phyloP scores from a whole-genome alignment of 208 protist species.

The Novymonas esmeraldas region DNA sequence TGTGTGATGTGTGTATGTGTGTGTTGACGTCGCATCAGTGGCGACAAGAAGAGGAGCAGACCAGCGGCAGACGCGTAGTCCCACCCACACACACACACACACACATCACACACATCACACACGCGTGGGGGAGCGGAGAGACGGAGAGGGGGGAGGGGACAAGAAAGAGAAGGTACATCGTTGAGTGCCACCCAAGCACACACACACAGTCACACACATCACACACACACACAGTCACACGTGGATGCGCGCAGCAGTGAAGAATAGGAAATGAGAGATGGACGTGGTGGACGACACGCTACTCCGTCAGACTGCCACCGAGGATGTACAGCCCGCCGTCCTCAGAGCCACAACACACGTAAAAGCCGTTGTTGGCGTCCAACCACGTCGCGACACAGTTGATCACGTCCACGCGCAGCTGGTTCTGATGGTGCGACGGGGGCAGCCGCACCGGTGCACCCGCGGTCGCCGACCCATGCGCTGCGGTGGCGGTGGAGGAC shows the following conservation, averaged over 20 bases:
- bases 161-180: neutral
- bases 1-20: neutral
- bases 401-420: conserved; percentile 58
- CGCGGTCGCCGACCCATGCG: neutral
- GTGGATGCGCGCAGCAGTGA: neutral
- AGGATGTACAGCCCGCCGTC: conserved; percentile 53
- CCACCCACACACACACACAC: neutral
- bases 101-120: too few species aligned
- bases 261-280: too few species aligned
- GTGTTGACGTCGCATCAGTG: too few species aligned
- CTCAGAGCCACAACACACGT: conserved; percentile 54
- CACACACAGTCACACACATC: neutral
- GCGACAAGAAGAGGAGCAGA: too few species aligned
- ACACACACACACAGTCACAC: neutral
- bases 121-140: neutral
- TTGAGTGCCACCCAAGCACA: neutral
- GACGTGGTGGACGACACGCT: neutral
- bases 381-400: conserved; percentile 65
- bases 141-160: neutral
- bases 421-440: conserved; percentile 33
- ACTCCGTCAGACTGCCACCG: conserved; percentile 28
- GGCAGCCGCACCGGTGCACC: conserved; percentile 8
- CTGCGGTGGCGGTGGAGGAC: neutral
- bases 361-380: conserved; percentile 49
- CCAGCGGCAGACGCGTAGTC: too few species aligned